These are phyloP conservation scores for Suillus lakei DNA, from an alignment of 768 basidiomycete species.

Conservation along the genomic window DNA sequence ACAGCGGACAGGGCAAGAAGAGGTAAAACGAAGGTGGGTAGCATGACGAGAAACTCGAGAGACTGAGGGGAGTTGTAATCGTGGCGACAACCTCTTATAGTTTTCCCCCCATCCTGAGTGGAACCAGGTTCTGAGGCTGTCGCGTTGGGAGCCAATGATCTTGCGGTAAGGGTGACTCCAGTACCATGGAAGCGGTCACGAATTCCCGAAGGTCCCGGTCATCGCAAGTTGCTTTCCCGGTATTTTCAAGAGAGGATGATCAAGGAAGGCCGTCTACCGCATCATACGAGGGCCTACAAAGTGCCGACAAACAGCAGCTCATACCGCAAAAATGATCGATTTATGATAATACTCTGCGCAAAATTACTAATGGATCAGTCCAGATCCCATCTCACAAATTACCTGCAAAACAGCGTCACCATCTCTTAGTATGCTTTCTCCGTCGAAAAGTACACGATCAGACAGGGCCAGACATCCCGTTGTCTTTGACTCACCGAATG, in stretches of 20 bases:
- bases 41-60: background rate
- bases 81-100: slow-evolving; percentile 1
- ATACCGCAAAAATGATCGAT: background rate
- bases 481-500: slow-evolving; percentile 63
- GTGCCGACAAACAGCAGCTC: background rate
- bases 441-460: slow-evolving; percentile 20
- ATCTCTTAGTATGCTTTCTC: background rate
- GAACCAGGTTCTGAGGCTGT: background rate
- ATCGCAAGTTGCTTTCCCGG: background rate
- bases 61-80: background rate
- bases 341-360: background rate
- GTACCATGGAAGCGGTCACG: slow-evolving; percentile 15
- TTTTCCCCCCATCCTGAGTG: background rate
- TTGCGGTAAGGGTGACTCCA: background rate
- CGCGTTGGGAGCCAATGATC: background rate
- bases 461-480: slow-evolving; percentile 58
- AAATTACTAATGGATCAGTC: background rate
- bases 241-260: background rate
- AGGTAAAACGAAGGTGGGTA: background rate
- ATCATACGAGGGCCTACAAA: background rate
- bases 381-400: background rate
- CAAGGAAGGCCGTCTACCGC: background rate
- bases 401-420: background rate
- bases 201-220: background rate
- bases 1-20: slow-evolving; percentile 9